Evolutionary conservation across 2,329 filamentous ascomycete species (phyloP).

Genomic region (Blastomyces silverae): DNA sequence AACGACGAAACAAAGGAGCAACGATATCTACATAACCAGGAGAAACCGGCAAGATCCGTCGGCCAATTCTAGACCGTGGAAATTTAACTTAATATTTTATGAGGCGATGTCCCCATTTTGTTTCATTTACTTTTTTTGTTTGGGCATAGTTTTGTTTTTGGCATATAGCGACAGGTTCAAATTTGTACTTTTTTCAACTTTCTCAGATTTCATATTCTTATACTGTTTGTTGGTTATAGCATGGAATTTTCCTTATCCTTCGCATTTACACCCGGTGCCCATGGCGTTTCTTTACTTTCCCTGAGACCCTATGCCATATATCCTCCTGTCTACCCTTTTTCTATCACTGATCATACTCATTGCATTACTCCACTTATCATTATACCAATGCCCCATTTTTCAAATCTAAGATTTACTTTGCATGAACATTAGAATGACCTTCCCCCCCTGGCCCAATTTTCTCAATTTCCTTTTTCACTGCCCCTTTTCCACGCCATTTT

Average conservation of each 20-base stretch:
- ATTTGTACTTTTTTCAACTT: background rate
- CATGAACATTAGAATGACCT: background rate
- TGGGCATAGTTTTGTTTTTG: background rate
- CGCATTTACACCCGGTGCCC: background rate
- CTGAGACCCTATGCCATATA: background rate
- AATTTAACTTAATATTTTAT: background rate
- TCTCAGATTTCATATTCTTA: background rate
- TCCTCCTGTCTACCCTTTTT: background rate
- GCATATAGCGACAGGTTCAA: slow-evolving; percentile 6
- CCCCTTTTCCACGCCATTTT: background rate
- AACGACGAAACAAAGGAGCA: background rate
- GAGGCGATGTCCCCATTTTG: background rate
- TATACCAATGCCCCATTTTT: background rate
- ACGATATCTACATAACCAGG: background rate
- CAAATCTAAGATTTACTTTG: background rate
- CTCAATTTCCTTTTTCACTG: background rate
- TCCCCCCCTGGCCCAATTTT: background rate
- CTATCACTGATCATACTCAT: background rate
- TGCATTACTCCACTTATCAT: background rate
- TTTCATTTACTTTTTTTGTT: background rate
- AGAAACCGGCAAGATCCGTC: background rate
- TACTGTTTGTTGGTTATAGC: background rate
- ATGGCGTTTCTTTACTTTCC: background rate
- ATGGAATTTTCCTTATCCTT: background rate
- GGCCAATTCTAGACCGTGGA: background rate